Percentiles rank a stretch among this genome's conserved stretches.
phyloP scores from a whole-genome alignment of 352 stramenopile genomes.

The Phytophthora quininea region DNA sequence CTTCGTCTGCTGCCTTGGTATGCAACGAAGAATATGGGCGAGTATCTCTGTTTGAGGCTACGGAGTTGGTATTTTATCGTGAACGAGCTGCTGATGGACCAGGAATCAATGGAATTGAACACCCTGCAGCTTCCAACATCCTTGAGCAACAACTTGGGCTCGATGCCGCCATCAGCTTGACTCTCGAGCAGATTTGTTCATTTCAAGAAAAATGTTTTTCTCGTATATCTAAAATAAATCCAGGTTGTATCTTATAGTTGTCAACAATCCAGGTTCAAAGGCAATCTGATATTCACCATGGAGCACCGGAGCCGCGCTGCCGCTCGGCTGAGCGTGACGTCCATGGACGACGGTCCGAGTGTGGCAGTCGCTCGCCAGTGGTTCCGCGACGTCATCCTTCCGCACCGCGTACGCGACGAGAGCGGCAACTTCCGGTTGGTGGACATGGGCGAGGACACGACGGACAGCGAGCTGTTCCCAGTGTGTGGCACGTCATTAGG shows the following conservation, averaged over 20 bases:
- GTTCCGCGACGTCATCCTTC: slow-evolving; percentile 62
- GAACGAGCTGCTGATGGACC: too few relatives aligned
- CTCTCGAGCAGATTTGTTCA: too few relatives aligned
- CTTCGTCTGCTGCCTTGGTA: too few relatives aligned
- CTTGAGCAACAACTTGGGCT: too few relatives aligned
- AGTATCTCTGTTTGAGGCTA: too few relatives aligned
- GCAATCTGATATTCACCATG: slow-evolving; percentile 18
- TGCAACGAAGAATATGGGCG: too few relatives aligned
- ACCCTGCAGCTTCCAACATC: too few relatives aligned
- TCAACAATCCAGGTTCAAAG: background rate
- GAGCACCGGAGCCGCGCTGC: slow-evolving; percentile 16
- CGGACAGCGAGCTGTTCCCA: slow-evolving; percentile 61
- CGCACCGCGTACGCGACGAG: slow-evolving; percentile 56
- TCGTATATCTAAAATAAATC: too few relatives aligned
- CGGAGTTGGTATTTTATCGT: too few relatives aligned
- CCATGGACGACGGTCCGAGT: slow-evolving; percentile 28
- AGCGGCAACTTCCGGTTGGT: slow-evolving; percentile 50
- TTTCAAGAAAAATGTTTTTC: too few relatives aligned
- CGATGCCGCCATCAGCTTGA: too few relatives aligned
- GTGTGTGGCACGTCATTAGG: slow-evolving; percentile 63
- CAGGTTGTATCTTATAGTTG: background rate
- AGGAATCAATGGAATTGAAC: too few relatives aligned
- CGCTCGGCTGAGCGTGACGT: slow-evolving; percentile 26
- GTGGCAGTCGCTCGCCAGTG: slow-evolving; percentile 54
- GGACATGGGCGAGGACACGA: slow-evolving; percentile 70